phyloP scores from a whole-genome alignment of 495 filamentous ascomycete genomes.

The Geoglossum glabrum region DNA sequence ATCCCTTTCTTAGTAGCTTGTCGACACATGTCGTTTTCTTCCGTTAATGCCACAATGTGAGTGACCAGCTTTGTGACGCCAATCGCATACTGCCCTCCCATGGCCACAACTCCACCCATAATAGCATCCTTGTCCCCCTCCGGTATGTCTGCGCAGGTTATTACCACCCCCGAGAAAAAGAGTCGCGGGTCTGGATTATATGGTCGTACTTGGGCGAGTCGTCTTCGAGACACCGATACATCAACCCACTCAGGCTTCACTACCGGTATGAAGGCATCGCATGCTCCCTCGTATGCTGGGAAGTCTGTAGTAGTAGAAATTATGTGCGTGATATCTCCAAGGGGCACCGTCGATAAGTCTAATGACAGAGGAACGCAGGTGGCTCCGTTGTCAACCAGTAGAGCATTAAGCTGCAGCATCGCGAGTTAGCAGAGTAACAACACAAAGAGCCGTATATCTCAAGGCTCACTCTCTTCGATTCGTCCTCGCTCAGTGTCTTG shows the following conservation, averaged over 20 bases:
- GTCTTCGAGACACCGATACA: conserved; percentile 41
- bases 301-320: conserved; percentile 76
- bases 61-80: conserved; percentile 53
- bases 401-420: neutral
- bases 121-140: conserved; percentile 83
- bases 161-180: conserved; percentile 65
- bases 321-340: conserved; percentile 54
- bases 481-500: neutral
- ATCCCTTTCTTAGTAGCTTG: conserved; percentile 39
- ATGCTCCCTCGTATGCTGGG: conserved; percentile 50
- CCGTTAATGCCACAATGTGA: conserved; percentile 68
- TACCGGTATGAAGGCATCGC: conserved; percentile 57
- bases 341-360: conserved; percentile 22
- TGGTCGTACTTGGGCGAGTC: conserved; percentile 55
- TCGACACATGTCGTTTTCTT: conserved; percentile 53
- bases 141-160: conserved; percentile 66
- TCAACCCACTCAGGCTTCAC: conserved; percentile 69
- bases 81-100: conserved; percentile 63
- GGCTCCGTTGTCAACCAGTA: conserved; percentile 3
- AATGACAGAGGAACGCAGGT: neutral
- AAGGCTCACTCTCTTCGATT: neutral
- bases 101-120: conserved; percentile 67
- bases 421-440: neutral
- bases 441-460: neutral
- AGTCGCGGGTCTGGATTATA: conserved; percentile 80